These are phyloP conservation scores for Brassica balearica DNA, from an alignment of 441 rosid species.

Conservation along the genomic window DNA sequence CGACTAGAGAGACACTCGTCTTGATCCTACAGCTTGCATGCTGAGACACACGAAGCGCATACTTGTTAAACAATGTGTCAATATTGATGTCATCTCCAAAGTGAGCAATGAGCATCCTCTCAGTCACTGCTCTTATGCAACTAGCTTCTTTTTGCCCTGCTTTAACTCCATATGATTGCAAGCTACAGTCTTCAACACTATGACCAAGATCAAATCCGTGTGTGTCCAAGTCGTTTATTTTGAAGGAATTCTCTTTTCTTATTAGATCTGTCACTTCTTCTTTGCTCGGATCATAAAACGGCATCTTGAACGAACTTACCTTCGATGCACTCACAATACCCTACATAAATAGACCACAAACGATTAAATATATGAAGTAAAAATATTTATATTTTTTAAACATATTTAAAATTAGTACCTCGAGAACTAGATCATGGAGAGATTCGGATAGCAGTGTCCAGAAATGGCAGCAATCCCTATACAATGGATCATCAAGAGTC, in stretches of 20 bases:
- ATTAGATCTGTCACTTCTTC: slow-evolving; percentile 27
- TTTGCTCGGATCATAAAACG: slow-evolving; percentile 31
- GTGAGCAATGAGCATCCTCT: slow-evolving; percentile 33
- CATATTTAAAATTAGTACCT: slow-evolving; percentile 21
- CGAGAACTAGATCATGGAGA: slow-evolving; percentile 18
- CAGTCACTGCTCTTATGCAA: slow-evolving; percentile 38
- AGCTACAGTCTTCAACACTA: background rate
- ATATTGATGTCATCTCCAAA: slow-evolving; percentile 33
- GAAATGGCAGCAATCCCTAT: slow-evolving; percentile 18
- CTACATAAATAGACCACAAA: background rate
- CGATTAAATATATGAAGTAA: background rate
- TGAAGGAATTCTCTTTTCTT: slow-evolving; percentile 31
- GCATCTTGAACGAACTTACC: slow-evolving; percentile 28
- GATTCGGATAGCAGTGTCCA: slow-evolving; percentile 36
- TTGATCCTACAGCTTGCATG: slow-evolving; percentile 30
- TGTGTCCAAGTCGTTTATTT: slow-evolving; percentile 31
- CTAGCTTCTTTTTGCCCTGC: slow-evolving; percentile 28
- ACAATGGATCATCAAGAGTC: slow-evolving; percentile 30
- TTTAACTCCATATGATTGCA: background rate
- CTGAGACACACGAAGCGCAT: slow-evolving; percentile 28
- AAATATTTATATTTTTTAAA: no score
- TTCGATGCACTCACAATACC: slow-evolving; percentile 32
- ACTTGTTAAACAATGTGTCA: slow-evolving; percentile 24
- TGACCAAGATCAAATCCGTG: slow-evolving; percentile 29
- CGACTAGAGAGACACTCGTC: slow-evolving; percentile 22